phyloP scores from a whole-genome alignment of 1,284 basidiomycete genomes.

The Heterobasidion irregulare region DNA sequence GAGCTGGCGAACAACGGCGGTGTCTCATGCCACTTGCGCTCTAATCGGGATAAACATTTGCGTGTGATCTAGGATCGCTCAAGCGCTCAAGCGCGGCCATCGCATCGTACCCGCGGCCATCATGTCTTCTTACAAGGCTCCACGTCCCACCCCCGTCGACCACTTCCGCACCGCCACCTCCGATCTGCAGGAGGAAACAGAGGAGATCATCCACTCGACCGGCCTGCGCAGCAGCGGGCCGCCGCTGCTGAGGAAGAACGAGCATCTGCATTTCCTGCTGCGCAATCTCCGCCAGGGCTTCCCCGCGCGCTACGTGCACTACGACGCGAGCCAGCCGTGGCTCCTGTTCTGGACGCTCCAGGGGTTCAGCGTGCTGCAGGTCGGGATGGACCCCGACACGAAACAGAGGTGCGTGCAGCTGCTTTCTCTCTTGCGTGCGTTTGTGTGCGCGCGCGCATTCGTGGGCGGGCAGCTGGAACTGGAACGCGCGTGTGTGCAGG shows the following conservation, averaged over 20 bases:
- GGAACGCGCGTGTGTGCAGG: conserved; percentile 24
- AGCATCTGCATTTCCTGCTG: conserved; percentile 63
- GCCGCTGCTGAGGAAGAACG: conserved; percentile 40
- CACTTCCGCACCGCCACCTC: conserved; percentile 59
- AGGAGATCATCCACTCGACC: conserved; percentile 46
- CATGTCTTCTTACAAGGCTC: not conserved
- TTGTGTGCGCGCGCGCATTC: not conserved
- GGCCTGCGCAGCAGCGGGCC: conserved; percentile 22
- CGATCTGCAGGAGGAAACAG: conserved; percentile 56
- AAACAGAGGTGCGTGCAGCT: conserved; percentile 55
- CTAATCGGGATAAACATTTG: too few relatives aligned
- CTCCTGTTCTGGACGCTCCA: conserved; percentile 88
- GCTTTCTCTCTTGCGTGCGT: not conserved
- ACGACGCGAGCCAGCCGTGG: conserved; percentile 93
- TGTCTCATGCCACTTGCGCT: too few relatives aligned
- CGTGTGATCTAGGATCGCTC: too few relatives aligned
- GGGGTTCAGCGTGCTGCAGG: conserved; percentile 69
- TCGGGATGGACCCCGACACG: conserved; percentile 66
- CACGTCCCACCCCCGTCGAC: conserved; percentile 38
- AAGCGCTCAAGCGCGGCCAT: too few relatives aligned
- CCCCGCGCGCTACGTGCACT: conserved; percentile 65
- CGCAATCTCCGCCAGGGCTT: conserved; percentile 70
- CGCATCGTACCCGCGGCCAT: too few relatives aligned
- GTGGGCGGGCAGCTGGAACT: not conserved
- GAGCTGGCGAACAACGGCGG: too few relatives aligned